Conservation (phyloP, 2,329 filamentous ascomycete genomes). For the Ophiostoma perfectum region DNA sequence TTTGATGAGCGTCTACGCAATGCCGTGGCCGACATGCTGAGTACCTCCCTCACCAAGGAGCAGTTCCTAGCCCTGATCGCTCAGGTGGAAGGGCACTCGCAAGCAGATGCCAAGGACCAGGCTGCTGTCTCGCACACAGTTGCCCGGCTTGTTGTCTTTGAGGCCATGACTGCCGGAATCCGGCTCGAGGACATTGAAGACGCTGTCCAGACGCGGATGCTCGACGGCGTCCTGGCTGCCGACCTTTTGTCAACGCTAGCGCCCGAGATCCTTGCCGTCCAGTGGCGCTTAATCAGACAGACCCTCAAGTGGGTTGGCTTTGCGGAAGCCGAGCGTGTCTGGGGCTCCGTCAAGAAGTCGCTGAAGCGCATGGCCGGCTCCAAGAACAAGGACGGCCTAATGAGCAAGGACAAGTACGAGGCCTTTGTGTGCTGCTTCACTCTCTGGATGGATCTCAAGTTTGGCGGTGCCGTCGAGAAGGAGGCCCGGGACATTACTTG, state of each 20-base stretch:
- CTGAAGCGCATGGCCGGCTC: constrained; percentile 9
- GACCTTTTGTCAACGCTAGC: not conserved
- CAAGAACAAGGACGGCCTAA: constrained; percentile 19
- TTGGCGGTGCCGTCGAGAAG: constrained; percentile 28
- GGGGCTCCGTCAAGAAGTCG: constrained; percentile 23
- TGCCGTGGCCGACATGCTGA: constrained; percentile 33
- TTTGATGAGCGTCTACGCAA: constrained; percentile 28
- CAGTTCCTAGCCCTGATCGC: constrained; percentile 41
- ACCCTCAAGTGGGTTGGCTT: constrained; percentile 30
- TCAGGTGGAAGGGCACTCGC: constrained; percentile 35
- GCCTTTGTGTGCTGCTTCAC: constrained; percentile 33
- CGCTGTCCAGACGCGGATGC: constrained; percentile 37
- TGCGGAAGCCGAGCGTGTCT: constrained; percentile 29
- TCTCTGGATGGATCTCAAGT: constrained; percentile 31
- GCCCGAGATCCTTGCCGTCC: constrained; percentile 15
- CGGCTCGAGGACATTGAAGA: constrained; percentile 41
- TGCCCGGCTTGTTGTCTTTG: constrained; percentile 40
- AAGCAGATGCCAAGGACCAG: not conserved
- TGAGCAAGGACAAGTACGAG: constrained; percentile 30
- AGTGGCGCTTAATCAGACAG: constrained; percentile 30
- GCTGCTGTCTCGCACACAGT: constrained; percentile 12
- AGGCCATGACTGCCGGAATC: constrained; percentile 41
- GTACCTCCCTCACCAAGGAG: constrained; percentile 41
- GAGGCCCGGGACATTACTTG: constrained; percentile 29
- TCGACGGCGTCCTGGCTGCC: constrained; percentile 32